Base-by-base conservation (phyloP, 1,284 basidiomycete genomes). In the Malassezia caprae region DNA sequence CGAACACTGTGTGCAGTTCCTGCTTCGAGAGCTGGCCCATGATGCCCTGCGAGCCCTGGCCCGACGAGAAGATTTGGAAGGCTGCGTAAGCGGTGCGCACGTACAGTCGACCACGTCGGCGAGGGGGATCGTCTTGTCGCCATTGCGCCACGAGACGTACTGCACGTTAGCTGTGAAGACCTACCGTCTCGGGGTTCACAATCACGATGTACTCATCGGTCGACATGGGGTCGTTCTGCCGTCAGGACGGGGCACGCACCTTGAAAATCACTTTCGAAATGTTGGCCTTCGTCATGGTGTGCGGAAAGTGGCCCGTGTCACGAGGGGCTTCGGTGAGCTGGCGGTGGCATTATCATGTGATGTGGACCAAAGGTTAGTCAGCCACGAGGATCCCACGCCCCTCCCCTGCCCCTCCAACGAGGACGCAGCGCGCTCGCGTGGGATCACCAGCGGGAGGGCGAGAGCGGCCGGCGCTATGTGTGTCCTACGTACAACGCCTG, bases 41-140 rank as follows among this genome's bases (percentile, higher is more conserved):
- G 56, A 76, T 62, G n/a, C 76, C 76, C 59, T 77, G 76, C 15
- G 68, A 62, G 26, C 74, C 76, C 44, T 73, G 70, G 40, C 68
- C 74, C 8, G 75, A 67, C 64, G 70, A 67, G 68, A 76, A 76
- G 56, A 76, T 62, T 45, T 76, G 69, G 60, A 77, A 77, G 13
- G 64, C 60, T 60, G 50, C 8, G 40, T 30, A 28, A 37, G 31
- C 2, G 30, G 39, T n/a, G 15, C 11, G 11, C 19, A 53, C 61
- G 23, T 48, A 64, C 63, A 52, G 44, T 76, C 75, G 40, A 77
- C 75, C 10, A 77, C 72, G 28, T 75, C 71, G 17, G 70, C 67
- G 32, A 77, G 68, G 5, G 76, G 75, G 55, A 76, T 76, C 23
- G 75, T 72, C 58, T 63, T 58, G 64, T 73, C 75, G 48, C 76